Evolutionary conservation across 441 rosid species (phyloP).

Genomic region (Mallotus japonicus): DNA sequence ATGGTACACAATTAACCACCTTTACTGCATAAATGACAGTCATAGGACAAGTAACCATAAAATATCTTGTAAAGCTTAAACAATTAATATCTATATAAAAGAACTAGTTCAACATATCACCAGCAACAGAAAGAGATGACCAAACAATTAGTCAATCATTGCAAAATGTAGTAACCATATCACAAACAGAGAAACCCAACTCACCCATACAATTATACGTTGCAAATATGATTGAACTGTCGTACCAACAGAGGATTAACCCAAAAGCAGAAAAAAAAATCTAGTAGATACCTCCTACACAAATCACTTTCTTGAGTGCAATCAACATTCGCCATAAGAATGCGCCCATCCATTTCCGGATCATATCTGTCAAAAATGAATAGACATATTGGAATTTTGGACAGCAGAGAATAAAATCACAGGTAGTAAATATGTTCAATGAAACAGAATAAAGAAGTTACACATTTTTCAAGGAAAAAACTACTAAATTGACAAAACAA

Average conservation of each 20-base stretch:
- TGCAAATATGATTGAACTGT: not conserved
- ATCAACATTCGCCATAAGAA: slow-evolving; percentile 87
- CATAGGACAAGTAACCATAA: not conserved
- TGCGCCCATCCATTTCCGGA: slow-evolving; percentile 90
- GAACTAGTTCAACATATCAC: not conserved
- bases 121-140: not conserved
- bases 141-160: not conserved
- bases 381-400: slow-evolving; percentile 19
- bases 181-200: slow-evolving; percentile 6
- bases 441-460: not conserved
- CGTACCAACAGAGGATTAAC: slow-evolving; percentile 15
- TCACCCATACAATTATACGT: not conserved
- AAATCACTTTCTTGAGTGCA: slow-evolving; percentile 68
- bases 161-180: slow-evolving; percentile 17
- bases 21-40: not conserved
- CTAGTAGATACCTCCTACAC: slow-evolving; percentile 67
- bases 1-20: not conserved
- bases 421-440: not conserved
- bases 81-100: not conserved
- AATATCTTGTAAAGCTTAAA: slow-evolving; percentile 1
- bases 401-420: slow-evolving; percentile 13
- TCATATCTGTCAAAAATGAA: slow-evolving; percentile 61
- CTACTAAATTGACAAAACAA: not conserved
- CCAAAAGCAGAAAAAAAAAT: slow-evolving; percentile 15
- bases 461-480: slow-evolving; percentile 13